These are phyloP conservation scores for Crithidia expoeki DNA, from an alignment of 208 protist genomes.

Conservation along the genomic window DNA sequence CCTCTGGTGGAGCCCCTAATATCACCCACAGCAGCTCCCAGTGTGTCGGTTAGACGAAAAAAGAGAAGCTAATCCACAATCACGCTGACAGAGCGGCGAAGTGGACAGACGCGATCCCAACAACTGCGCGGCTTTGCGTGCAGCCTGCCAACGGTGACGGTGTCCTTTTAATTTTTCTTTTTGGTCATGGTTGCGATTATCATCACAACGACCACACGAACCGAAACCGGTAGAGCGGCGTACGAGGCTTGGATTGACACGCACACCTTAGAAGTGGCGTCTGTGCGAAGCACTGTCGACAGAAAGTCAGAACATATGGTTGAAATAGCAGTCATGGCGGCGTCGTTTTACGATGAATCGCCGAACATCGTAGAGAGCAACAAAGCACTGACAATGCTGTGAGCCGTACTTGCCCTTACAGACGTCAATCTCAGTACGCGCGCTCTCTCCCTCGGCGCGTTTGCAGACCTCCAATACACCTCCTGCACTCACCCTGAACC, in stretches of 20 bases:
- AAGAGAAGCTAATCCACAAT: no score
- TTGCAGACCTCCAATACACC: background rate
- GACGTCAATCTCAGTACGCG: background rate
- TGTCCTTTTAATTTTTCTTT: background rate
- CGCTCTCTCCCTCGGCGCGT: background rate
- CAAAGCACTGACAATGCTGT: conserved; percentile 10
- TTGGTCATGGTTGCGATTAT: background rate
- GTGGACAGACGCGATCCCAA: background rate
- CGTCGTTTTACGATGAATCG: conserved; percentile 1
- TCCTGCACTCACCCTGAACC: background rate
- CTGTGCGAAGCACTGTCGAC: background rate
- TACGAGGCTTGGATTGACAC: no score
- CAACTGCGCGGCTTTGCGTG: background rate
- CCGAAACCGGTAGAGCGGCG: no score
- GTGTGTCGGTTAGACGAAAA: no score
- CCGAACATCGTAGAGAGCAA: background rate
- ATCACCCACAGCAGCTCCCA: no score
- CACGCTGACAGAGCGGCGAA: no score
- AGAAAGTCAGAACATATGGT: no score
- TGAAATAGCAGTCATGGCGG: background rate
- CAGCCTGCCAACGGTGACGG: background rate
- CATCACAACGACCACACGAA: background rate
- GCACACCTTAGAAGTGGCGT: background rate
- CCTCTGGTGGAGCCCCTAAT: no score
- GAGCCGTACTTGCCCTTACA: background rate